Evolutionary conservation across 2,329 filamentous ascomycete species (phyloP), one percentile per base, ranked within the genome.

Genomic region (Arthrinium phaeospermum): DNA sequence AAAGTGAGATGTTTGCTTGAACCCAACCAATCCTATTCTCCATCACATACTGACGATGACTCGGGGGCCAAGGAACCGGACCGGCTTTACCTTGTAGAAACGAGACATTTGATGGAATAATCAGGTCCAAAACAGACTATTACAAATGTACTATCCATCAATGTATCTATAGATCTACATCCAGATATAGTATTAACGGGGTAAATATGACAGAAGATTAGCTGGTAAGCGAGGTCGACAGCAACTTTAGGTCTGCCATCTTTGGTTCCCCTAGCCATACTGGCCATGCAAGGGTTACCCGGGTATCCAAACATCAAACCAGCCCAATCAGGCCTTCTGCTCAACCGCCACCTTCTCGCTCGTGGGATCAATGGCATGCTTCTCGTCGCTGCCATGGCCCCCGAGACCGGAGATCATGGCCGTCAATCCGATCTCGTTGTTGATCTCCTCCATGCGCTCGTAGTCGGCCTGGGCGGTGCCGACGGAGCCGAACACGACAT

Each of bases 381-480:
- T 61, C 30, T 61, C 53, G 19, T 61, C 30, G 30, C 30, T 61
- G 19, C 30, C 53, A 37, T 61, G 30, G 30, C 19, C 22, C 7
- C 73, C 57, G 5, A 78, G 68, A 10, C 76, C 79, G 3, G 79
- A 77, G 16, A 86, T 76, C 74, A 86, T 79, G n/a, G 81, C 80
- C 1, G 80, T 84, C 1, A 94, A 82, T 0, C 92, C 92, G 74
- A 94, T 90, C 76, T 93, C 91, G 45, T 84, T 83, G 79, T 93
- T 91, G 77, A 94, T 93, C 79, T 92, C 89, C n/a, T 87, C 86
- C 91, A 94, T 94, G 41, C 92, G 87, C 81, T 92, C 90, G 70
- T 88, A 86, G 77, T 94, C 92, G 1, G 90, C 89, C 68, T 89
- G 86, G 0, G 91, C 91, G 3, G 89, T 87, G n/a, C 92, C 91